A percentile compares a stretch with the other conserved stretches of the same genome.
Evolutionary conservation across 208 protist species (phyloP).

Genomic region (Leishmania aethiopica): DNA sequence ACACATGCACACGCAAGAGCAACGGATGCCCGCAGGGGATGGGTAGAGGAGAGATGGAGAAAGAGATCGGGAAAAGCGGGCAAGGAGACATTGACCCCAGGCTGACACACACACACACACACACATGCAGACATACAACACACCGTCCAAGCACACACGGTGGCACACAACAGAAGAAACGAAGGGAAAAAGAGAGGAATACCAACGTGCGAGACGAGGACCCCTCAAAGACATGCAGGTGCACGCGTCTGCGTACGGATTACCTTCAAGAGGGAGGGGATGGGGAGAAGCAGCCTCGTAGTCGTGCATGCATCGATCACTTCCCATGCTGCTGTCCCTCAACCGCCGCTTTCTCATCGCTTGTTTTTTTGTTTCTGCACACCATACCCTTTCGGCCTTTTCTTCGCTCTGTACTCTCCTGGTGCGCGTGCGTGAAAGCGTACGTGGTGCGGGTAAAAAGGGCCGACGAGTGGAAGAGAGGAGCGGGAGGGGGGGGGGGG

Average conservation of each 20-base stretch:
- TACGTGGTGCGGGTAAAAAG: neutral
- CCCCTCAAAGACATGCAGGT: neutral
- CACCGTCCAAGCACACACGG: neutral
- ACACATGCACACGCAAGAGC: neutral
- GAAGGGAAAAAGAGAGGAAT: neutral
- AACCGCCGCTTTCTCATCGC: no score
- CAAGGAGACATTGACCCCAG: neutral
- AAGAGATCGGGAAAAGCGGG: neutral
- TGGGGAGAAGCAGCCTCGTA: neutral
- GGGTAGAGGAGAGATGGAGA: neutral
- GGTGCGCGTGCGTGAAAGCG: no score
- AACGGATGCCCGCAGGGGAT: neutral
- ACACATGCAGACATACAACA: neutral
- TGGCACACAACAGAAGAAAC: neutral
- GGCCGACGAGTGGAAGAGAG: neutral
- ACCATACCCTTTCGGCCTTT: no score
- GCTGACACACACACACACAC: neutral
- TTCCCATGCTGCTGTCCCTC: neutral
- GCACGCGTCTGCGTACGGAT: neutral
- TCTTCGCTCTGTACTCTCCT: no score
- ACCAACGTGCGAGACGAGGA: neutral
- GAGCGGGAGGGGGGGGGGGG: neutral
- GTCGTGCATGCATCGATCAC: neutral
- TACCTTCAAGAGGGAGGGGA: neutral
- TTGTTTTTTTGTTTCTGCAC: no score